Conservation (phyloP, 2,329 filamentous ascomycete species). For the Trichoderma atrobrunneum region DNA sequence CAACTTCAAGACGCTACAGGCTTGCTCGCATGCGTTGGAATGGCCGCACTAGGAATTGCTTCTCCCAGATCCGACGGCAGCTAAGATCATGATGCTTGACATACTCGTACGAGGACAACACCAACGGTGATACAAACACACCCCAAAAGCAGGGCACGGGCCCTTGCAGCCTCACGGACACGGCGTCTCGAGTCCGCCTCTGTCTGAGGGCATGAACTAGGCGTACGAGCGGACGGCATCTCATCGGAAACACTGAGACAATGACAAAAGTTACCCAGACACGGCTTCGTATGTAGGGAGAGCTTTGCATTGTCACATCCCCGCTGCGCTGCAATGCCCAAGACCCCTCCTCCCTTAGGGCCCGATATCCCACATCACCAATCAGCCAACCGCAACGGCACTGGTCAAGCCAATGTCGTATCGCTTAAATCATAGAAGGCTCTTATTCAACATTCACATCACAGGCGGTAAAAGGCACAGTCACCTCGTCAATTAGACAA, state of each 20-base stretch:
- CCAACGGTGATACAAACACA: neutral
- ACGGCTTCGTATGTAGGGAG: neutral
- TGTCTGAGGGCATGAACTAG: neutral
- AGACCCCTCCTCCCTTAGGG: neutral
- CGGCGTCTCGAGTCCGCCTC: neutral
- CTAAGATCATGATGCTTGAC: constrained; percentile 7
- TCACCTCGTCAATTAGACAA: neutral
- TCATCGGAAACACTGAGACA: neutral
- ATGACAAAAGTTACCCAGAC: neutral
- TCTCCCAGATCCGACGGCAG: neutral
- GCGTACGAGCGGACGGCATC: neutral
- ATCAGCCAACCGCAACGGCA: neutral
- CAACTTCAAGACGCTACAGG: neutral
- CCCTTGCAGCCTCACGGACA: constrained; percentile 12
- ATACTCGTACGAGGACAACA: neutral
- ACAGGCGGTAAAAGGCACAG: neutral
- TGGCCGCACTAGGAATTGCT: neutral
- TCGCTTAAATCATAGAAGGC: neutral
- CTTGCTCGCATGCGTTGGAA: neutral
- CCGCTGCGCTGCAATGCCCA: constrained; percentile 3
- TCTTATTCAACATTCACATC: neutral
- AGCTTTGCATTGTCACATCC: neutral
- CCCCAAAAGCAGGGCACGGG: constrained; percentile 9
- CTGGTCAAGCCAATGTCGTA: neutral
- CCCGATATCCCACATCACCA: neutral